Percentiles rank a stretch among this genome's conserved stretches.
Evolutionary conservation across 352 stramenopile genomes (phyloP).

Genomic region (Phytophthora tentaculata): DNA sequence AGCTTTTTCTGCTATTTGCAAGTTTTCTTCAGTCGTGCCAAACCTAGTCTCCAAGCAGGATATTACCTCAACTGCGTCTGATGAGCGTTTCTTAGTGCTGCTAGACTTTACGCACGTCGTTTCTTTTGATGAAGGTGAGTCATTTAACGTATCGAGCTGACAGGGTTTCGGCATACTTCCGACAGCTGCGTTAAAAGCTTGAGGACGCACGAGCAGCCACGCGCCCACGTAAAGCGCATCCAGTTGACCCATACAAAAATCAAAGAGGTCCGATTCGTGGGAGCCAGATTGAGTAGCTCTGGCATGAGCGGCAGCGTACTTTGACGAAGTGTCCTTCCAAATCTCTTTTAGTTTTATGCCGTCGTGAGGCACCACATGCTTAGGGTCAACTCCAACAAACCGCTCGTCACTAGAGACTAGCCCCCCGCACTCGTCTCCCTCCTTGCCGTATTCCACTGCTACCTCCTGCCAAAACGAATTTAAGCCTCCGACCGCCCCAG

Average conservation of each 20-base stretch:
- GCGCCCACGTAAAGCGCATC: background rate
- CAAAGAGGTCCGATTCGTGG: background rate
- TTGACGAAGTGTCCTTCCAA: background rate
- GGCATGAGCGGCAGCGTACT: background rate
- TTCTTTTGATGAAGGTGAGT: background rate
- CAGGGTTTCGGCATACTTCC: constrained; percentile 3
- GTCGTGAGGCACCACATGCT: background rate
- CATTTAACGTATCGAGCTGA: background rate
- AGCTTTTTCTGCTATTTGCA: too few relatives aligned
- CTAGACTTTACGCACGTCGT: background rate
- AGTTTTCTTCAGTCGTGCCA: too few relatives aligned
- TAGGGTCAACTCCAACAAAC: background rate
- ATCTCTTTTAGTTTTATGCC: background rate
- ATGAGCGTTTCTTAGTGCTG: background rate
- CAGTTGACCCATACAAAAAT: background rate
- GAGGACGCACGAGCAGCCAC: background rate
- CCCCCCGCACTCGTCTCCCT: background rate
- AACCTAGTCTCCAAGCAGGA: too few relatives aligned
- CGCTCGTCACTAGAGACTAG: background rate
- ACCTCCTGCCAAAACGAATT: background rate
- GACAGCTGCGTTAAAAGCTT: constrained; percentile 10
- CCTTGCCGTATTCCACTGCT: background rate
- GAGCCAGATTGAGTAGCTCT: background rate
- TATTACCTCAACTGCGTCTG: too few relatives aligned
- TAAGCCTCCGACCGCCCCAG: background rate